Evolutionary conservation across 768 basidiomycete species (phyloP).

Genomic region (Suillus sp.): DNA sequence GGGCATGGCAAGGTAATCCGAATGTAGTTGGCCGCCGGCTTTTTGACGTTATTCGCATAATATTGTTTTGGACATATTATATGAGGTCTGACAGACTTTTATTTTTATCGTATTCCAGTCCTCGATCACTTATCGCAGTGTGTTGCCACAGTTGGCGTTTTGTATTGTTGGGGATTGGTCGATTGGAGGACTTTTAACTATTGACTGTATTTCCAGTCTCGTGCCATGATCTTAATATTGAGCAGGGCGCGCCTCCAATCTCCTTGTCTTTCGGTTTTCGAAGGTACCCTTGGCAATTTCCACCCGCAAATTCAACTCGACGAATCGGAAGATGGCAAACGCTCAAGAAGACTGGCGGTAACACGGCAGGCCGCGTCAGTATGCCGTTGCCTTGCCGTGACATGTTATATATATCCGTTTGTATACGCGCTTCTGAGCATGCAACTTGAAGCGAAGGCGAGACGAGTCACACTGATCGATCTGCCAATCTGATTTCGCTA

Average conservation of each 20-base stretch:
- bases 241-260: not conserved
- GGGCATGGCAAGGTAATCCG: not conserved
- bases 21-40: not conserved
- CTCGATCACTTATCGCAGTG: not conserved
- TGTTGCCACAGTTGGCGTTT: not conserved
- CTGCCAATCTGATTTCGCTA: not conserved
- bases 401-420: not conserved
- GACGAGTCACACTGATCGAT: not conserved
- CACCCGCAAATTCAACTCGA: not conserved
- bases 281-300: not conserved
- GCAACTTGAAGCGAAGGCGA: not conserved
- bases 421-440: not conserved
- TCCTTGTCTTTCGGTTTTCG: not conserved
- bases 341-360: not conserved
- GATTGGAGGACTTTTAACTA: not conserved
- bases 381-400: slow-evolving; percentile 5
- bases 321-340: not conserved
- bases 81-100: not conserved
- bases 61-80: not conserved
- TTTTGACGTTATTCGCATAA: not conserved
- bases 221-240: not conserved
- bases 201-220: not conserved
- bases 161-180: not conserved
- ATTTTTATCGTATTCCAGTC: not conserved
- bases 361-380: not conserved